These are phyloP conservation scores for Trichoderma sp. DNA, from an alignment of 2,329 filamentous ascomycete genomes.

Conservation along the genomic window DNA sequence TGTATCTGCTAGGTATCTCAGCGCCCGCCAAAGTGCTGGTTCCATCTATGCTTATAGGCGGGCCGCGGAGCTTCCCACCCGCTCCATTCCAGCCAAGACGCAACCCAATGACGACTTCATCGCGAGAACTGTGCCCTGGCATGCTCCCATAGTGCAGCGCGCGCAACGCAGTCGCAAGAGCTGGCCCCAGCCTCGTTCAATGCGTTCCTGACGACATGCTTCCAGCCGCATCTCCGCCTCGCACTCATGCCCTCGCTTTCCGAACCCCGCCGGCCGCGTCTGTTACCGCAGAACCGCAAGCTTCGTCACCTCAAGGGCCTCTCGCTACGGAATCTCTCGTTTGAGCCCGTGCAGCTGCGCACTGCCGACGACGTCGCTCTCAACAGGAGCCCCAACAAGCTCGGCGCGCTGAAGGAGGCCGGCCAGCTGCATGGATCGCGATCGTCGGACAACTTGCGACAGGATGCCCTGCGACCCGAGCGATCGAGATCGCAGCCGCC, in stretches of 20 bases:
- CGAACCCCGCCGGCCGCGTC: conserved; percentile 49
- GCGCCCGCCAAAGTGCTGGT: too few species aligned
- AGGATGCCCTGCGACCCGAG: conserved; percentile 30
- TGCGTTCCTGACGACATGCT: conserved; percentile 17
- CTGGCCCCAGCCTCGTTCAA: background rate
- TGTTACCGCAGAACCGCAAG: conserved; percentile 77
- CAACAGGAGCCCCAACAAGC: conserved; percentile 69
- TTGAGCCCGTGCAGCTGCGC: conserved; percentile 59
- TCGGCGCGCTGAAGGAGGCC: conserved; percentile 52
- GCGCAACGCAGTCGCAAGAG: background rate
- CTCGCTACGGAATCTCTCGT: conserved; percentile 80
- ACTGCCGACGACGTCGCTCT: conserved; percentile 80
- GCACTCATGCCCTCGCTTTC: conserved; percentile 40
- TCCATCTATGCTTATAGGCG: conserved; percentile 20
- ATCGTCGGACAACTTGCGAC: conserved; percentile 55
- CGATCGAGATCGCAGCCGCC: conserved; percentile 30
- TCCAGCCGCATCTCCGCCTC: conserved; percentile 6
- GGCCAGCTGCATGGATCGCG: conserved; percentile 56
- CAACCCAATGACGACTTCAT: conserved; percentile 19
- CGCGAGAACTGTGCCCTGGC: background rate
- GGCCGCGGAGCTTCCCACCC: conserved; percentile 15
- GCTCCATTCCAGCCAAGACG: background rate
- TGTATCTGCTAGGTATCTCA: background rate
- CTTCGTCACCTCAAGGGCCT: conserved; percentile 85
- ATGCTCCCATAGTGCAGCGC: conserved; percentile 14